Evolutionary conservation across 768 basidiomycete genomes (phyloP).

Genomic region (Russula lepida): DNA sequence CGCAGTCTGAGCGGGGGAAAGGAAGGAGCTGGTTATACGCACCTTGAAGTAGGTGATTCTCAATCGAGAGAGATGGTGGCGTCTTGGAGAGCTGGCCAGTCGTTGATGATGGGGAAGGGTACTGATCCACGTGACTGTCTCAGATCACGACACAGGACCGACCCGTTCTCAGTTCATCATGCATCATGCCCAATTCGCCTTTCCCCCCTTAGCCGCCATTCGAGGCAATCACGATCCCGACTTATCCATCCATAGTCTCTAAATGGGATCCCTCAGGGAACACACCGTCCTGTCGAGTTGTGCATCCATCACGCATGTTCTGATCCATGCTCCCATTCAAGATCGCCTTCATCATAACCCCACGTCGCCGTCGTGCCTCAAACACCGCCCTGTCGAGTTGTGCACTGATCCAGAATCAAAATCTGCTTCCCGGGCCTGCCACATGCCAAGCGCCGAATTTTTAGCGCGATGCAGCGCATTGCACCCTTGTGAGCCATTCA

Average conservation of each 20-base stretch:
- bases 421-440: not conserved
- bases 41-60: not conserved
- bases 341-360: constrained; percentile 1
- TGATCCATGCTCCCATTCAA: constrained; percentile 5
- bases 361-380: not conserved
- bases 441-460: constrained; percentile 12
- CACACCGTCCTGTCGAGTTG: not conserved
- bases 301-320: constrained; percentile 18
- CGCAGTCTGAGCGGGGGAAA: not conserved
- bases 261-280: not conserved
- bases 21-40: not conserved
- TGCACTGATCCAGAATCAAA: constrained; percentile 1
- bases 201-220: not conserved
- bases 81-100: not conserved
- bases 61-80: not conserved
- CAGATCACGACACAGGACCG: not conserved
- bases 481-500: constrained; percentile 10
- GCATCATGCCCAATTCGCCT: not conserved
- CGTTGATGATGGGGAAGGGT: not conserved
- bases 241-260: not conserved
- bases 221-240: constrained; percentile 6
- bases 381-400: not conserved
- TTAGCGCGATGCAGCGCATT: constrained; percentile 14
- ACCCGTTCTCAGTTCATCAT: not conserved
- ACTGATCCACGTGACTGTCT: constrained; percentile 6